Conservation (phyloP, 1,284 basidiomycete genomes). For the Anthracocystis panici-leucophaei region DNA sequence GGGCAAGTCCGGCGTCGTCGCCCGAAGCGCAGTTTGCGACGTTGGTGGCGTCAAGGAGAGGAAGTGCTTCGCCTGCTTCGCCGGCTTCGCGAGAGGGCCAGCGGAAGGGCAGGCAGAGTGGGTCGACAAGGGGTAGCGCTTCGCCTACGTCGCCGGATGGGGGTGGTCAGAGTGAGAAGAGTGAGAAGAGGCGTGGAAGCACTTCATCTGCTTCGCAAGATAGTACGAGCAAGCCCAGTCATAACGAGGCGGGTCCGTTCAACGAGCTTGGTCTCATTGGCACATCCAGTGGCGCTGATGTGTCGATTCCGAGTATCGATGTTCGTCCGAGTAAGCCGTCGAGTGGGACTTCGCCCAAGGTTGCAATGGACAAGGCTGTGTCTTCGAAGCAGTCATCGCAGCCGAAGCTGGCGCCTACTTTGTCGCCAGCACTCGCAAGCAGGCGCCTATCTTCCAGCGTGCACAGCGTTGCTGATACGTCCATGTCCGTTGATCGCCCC, state of each 20-base stretch:
- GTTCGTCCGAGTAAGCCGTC: slow-evolving; percentile 26
- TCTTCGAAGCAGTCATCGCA: not conserved
- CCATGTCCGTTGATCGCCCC: slow-evolving; percentile 37
- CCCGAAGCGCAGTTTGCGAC: not conserved
- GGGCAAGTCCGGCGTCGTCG: slow-evolving; percentile 29
- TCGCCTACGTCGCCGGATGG: no score
- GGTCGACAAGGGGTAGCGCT: not conserved
- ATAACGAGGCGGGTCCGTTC: not conserved
- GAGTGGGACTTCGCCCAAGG: slow-evolving; percentile 3
- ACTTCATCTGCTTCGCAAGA: not conserved
- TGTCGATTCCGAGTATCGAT: slow-evolving; percentile 26
- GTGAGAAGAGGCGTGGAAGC: not conserved
- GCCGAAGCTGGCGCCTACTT: slow-evolving; percentile 14
- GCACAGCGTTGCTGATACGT: slow-evolving; percentile 30
- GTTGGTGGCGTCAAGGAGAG: not conserved
- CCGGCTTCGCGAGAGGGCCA: not conserved
- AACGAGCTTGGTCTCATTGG: slow-evolving; percentile 25
- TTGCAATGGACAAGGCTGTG: not conserved
- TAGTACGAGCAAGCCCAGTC: not conserved
- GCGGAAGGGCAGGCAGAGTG: not conserved
- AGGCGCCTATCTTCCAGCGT: slow-evolving; percentile 18
- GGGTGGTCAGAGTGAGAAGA: no score
- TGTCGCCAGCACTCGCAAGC: slow-evolving; percentile 1
- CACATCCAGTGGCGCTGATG: not conserved
- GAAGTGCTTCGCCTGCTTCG: not conserved